phyloP scores from a whole-genome alignment of 148 eudicot species.

The Linanthus parryae region DNA sequence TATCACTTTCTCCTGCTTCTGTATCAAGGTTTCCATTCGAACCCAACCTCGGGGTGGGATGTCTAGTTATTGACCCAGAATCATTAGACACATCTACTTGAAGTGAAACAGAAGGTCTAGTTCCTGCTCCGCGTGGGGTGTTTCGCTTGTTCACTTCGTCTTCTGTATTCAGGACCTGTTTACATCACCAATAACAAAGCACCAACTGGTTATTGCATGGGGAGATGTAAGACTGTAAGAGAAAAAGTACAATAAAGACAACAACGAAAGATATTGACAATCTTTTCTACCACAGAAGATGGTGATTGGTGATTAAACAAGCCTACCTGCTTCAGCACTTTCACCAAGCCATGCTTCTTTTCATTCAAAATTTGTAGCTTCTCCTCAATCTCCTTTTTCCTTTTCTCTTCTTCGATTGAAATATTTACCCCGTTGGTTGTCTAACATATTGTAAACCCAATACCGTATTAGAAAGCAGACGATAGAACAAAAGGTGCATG shows the following conservation, averaged over 20 bases:
- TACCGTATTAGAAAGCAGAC: slow-evolving; percentile 2
- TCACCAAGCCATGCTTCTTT: slow-evolving; percentile 80
- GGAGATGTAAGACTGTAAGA: too few relatives aligned
- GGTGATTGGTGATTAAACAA: neutral
- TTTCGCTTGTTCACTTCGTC: slow-evolving; percentile 82
- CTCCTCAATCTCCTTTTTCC: slow-evolving; percentile 73
- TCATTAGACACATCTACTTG: slow-evolving; percentile 79
- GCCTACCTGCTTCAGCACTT: slow-evolving; percentile 80
- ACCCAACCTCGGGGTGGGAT: slow-evolving; percentile 68
- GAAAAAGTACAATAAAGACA: too few relatives aligned
- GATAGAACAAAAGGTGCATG: too few relatives aligned
- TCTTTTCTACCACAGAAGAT: slow-evolving; percentile 1
- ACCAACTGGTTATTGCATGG: too few relatives aligned
- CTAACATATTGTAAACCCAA: slow-evolving; percentile 26
- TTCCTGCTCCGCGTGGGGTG: slow-evolving; percentile 38
- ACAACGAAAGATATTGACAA: neutral
- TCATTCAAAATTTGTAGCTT: slow-evolving; percentile 57
- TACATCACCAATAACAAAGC: too few relatives aligned
- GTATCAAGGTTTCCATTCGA: slow-evolving; percentile 54
- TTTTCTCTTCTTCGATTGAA: slow-evolving; percentile 46
- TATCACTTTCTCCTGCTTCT: slow-evolving; percentile 60
- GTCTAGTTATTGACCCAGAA: slow-evolving; percentile 71
- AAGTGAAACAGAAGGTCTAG: slow-evolving; percentile 54
- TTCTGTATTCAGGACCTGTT: slow-evolving; percentile 92
- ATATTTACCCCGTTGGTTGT: slow-evolving; percentile 23